phyloP scores from a whole-genome alignment of 768 basidiomycete species.

The Boletellus ananas region DNA sequence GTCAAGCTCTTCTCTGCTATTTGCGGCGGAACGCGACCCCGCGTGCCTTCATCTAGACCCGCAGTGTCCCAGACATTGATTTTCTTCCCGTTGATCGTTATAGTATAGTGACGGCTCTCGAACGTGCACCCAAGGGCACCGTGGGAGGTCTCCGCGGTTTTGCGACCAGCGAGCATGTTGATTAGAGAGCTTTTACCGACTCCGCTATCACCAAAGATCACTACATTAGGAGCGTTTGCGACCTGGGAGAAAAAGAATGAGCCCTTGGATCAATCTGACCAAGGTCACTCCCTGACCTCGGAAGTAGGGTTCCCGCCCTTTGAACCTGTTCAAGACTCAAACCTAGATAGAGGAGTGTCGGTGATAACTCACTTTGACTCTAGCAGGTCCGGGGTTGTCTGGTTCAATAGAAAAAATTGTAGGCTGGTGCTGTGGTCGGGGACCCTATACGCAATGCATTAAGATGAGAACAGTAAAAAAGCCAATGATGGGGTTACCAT shows the following conservation, averaged over 20 bases:
- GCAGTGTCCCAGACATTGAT: conserved; percentile 33
- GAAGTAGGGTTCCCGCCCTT: neutral
- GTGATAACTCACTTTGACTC: conserved; percentile 7
- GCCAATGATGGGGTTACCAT: conserved; percentile 3
- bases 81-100: conserved; percentile 13
- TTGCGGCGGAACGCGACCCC: conserved; percentile 23
- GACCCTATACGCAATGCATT: conserved; percentile 3
- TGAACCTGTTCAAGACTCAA: neutral
- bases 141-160: conserved; percentile 30
- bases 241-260: conserved; percentile 1
- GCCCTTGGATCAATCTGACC: neutral
- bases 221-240: conserved; percentile 28
- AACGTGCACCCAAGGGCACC: conserved; percentile 37
- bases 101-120: conserved; percentile 20
- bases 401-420: conserved; percentile 11
- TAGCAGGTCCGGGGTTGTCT: neutral
- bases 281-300: conserved; percentile 10
- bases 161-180: conserved; percentile 36
- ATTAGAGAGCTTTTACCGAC: conserved; percentile 42
- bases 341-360: neutral
- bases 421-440: conserved; percentile 2
- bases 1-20: conserved; percentile 25
- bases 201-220: conserved; percentile 43
- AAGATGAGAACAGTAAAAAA: neutral
- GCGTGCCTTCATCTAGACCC: conserved; percentile 28